Evolutionary conservation across 202 grass and related monocot genomes (phyloP), one percentile per base, ranked within the genome.

Genomic region (Zizania palustris): DNA sequence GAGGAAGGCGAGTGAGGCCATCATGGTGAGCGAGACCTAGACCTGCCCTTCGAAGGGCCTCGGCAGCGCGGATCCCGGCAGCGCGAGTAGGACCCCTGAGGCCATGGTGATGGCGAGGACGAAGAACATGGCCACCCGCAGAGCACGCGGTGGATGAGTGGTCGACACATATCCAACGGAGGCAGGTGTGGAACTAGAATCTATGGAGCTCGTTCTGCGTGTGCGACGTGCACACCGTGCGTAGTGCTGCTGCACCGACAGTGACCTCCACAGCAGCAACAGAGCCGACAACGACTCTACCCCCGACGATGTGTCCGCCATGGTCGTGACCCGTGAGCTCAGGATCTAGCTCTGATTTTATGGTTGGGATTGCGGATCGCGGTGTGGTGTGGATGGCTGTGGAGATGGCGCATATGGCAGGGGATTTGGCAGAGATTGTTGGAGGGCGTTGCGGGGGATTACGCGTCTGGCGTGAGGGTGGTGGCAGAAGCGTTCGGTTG

Each of bases 111-210:
- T 63, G 1, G 71, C 73, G 39, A 97, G 80, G 10, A 91, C 9
- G 15, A 86, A 48, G 80, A 97, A 91, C 19, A 56, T 58, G 0
- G 77, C 58, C 71, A 4, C 20, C 56, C 28, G 45, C 56, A 39
- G 85, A 38, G 64, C 68, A 71, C 1, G 6, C n/a, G 2, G 12
- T 0, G 76, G 54, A 16, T 8, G 85, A 75, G 60, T 90, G 80
- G 85, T 97, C 95, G 18, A 91, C 73, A 49, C 89, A 93, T 13
- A 97, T 72, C 82, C 88, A 97, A 2, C 69, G 48, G 5, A 97
- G 88, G 76, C 91, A 92, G 28, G 63, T 16, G 2, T 84, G 75
- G 84, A 97, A 90, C 84, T n/a, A n/a, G n/a, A n/a, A n/a, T n/a
- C 87, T 90, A 19, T 73, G 40, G 5, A 97, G 90, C 76, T 97